Evolutionary conservation across 768 basidiomycete species (phyloP), one percentile per base, ranked within the genome.

Genomic region (Suillus brevipes): DNA sequence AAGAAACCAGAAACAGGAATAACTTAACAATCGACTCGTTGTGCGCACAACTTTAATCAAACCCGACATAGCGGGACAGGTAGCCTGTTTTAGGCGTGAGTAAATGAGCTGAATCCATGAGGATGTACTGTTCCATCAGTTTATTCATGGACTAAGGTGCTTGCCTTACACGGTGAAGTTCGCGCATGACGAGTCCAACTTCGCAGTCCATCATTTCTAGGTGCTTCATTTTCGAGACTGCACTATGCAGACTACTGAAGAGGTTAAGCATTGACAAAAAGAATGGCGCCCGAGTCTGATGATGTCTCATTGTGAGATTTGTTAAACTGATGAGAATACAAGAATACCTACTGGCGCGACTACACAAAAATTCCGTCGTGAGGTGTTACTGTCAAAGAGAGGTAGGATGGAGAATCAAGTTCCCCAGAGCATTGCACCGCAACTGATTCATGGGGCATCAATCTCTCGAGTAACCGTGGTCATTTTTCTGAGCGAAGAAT

Each of bases 261-360:
- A 40, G 38, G 25, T 5, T 18, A 25, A 12, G n/a, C 9, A 12
- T 5, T n/a, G 9, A 16, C 18, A 5, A 16, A 37, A 25, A 40
- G 57, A n/a, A 58, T 28, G 57, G 23, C 18, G 38, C 37, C 37
- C 12, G 23, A n/a, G 13, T n/a, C 16, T 38, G 25, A 18, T 18
- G 18, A 60, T 31, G 6, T 37, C 10, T 14, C 25, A 28, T 59
- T 58, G 37, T 18, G 40, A 38, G 16, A 37, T 14, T 12, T 59
- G 42, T 16, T 59, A 63, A 37, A 18, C 18, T 34, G 20, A 20
- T 28, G 57, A 66, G 69, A 67, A 71, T 66, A 8, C 71, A 73
- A 73, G 25, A 69, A 69, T 69, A 71, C 68, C 31, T 49, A 49
- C 58, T 2, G 16, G 4, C n/a, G 4, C 13, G 3, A 53, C 31